A percentile compares a stretch with the other conserved stretches of the same genome.
Evolutionary conservation across 1,284 basidiomycete genomes (phyloP).

Genomic region (Cystobasidium sp.): DNA sequence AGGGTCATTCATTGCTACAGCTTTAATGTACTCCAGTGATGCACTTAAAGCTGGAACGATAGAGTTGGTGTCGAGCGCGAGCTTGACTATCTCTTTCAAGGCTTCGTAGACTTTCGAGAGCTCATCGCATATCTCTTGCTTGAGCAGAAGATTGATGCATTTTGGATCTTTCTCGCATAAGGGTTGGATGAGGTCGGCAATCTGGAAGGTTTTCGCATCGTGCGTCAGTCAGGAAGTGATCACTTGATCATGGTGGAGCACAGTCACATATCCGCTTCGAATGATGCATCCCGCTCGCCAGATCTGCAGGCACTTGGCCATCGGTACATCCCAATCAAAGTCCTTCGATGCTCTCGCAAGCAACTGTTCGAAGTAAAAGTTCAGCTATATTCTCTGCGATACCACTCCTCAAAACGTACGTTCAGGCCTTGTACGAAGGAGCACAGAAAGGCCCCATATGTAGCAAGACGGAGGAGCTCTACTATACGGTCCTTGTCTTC

Average conservation of each 20-base stretch:
- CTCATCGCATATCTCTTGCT: constrained; percentile 53
- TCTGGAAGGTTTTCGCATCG: constrained; percentile 13
- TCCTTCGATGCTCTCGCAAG: constrained; percentile 54
- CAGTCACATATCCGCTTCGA: constrained; percentile 20
- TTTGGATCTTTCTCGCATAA: constrained; percentile 49
- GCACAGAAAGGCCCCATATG: constrained; percentile 70
- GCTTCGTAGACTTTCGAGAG: constrained; percentile 51
- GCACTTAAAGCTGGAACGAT: constrained; percentile 54
- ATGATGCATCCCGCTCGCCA: constrained; percentile 53
- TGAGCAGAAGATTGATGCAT: constrained; percentile 52
- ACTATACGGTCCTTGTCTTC: constrained; percentile 99
- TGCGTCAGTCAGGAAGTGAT: background rate
- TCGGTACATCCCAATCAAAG: constrained; percentile 53
- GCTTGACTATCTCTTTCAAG: constrained; percentile 51
- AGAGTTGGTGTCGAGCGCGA: constrained; percentile 54
- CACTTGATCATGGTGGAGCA: no score
- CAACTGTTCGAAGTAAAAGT: no score
- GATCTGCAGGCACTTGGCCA: constrained; percentile 52
- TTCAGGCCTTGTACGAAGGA: constrained; percentile 55
- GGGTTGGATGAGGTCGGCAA: constrained; percentile 54
- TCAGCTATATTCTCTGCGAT: no score
- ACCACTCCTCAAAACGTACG: constrained; percentile 51
- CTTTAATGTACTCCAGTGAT: constrained; percentile 55
- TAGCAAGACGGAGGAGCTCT: constrained; percentile 95
- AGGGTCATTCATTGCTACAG: constrained; percentile 51